Evolutionary conservation across 805 yeast genomes (phyloP), one percentile per base, ranked within the genome.

Genomic region (Saturnispora hagleri): DNA sequence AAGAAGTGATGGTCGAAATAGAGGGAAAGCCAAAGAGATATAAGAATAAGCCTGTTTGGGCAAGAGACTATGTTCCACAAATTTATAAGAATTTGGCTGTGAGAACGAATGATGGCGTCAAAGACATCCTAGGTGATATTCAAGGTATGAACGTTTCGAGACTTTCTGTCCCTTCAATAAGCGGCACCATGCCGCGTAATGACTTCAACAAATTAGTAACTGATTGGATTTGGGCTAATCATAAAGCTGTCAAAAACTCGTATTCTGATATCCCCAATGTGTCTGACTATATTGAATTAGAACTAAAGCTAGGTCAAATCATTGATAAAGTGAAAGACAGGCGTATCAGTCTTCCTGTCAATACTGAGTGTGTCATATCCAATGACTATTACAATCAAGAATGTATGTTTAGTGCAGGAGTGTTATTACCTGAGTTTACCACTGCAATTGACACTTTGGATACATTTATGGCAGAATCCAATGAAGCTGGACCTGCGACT

Each of bases 191-290:
- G 43, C 93, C 93, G 1, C 78, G 86, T 46, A 89, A 88, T 61
- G 91, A 88, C 60, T 72, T 87, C 53, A 85, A 90, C 5, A 79
- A 90, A 61, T 80, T 86, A 34, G 80, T 90, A 6, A 85, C 93
- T 22, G 88, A 84, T 59, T 90, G 97, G 97, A 75, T 90, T 8
- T 89, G 85, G 73, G 89, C 95, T 18, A 84, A 86, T 56, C 73
- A 89, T 46, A 74, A 75, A 44, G 86, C 86, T 34, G 75, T 87
- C 40, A 77, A 80, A 40, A 78, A 77, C 41, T 76, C 74, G 59
- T 61, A 65, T 46, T 47, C 54, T 2, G 65, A 64, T 48, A 57
- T 64, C 18, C 62, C 63, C 68, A 73, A 55, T 57, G 73, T 58
- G 28, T 70, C 75, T 49, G 73, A 82, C 22, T 77, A 72, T 59